These are phyloP conservation scores for Botrytis medusae DNA, from an alignment of 2,329 filamentous ascomycete genomes.

Conservation along the genomic window DNA sequence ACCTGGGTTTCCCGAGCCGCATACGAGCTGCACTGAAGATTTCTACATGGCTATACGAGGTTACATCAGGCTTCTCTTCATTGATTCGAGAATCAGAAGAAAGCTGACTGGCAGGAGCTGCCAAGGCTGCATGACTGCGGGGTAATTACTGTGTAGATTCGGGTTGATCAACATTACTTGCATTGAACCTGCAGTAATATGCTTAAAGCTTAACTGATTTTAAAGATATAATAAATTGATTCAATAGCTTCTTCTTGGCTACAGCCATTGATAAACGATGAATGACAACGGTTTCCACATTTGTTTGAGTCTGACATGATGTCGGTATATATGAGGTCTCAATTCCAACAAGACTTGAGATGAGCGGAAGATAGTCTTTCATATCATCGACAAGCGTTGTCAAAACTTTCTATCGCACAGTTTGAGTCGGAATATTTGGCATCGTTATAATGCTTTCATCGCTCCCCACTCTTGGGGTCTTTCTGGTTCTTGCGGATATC, in stretches of 20 bases:
- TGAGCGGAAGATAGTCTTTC: not conserved
- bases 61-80: slow-evolving; percentile 2
- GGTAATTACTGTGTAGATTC: not conserved
- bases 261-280: not conserved
- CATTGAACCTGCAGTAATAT: not conserved
- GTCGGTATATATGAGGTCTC: not conserved
- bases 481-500: not conserved
- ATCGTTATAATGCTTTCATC: not conserved
- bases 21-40: not conserved
- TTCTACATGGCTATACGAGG: not conserved
- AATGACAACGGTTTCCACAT: not conserved
- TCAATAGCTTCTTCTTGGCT: slow-evolving; percentile 10
- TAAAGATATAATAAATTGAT: not conserved
- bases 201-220: not conserved
- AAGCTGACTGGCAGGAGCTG: not conserved
- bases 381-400: not conserved
- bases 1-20: not conserved
- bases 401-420: not conserved
- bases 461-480: not conserved
- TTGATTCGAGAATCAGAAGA: not conserved
- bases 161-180: slow-evolving; percentile 5
- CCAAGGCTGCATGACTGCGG: slow-evolving; percentile 3
- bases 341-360: not conserved
- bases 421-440: not conserved
- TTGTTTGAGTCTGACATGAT: not conserved